Evolutionary conservation across 2,329 filamentous ascomycete species (phyloP), one percentile per base, ranked within the genome.

Genomic region (Blastomyces emzantsi): DNA sequence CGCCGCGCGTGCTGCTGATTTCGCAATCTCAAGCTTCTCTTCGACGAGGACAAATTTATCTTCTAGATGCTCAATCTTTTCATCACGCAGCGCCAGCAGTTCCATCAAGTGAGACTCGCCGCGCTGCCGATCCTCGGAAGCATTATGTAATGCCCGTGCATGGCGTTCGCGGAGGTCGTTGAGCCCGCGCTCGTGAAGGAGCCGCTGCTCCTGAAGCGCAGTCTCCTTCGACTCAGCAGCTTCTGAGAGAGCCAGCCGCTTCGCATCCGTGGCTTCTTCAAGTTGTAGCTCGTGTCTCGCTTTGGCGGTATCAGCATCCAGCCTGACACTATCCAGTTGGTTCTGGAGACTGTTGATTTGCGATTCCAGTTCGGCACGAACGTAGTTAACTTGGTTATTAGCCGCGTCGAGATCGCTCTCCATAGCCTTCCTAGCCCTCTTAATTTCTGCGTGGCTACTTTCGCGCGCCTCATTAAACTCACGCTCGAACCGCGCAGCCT

Each of bases 1-100:
- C 19, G 92, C 93, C 47, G 92, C 91, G 65, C 86, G 86, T 11
- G 92, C 92, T 41, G 92, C 92, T 72, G 92, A 87, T 73, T 92
- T 92, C 30, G 93, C 88, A 69, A 97, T 89, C 69, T 95, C 88
- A 19, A 99, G 83, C 75, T 92, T 93, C 74, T 97, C 92, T 74
- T 97, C 91, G 1, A 97, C 82, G 70, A 95, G 89, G 4, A 83
- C 77, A 33, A 97, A 85, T 69, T 90, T 90, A 70, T 97, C 92
- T 73, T 95, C 88, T 28, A 95, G 84, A 73, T 95, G 89, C 69
- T 92, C 86, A 3, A 88, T 85, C 81, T 93, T 96, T 63, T 91
- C 90, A 9, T 92, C 86, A 0, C 91, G 90, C 63, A 97, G 82
- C 67, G 85, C 87, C 63, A 97, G 83, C 33, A 90, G 87, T 72